A percentile compares a stretch with the other conserved stretches of the same genome.
phyloP scores from a whole-genome alignment of 1,284 basidiomycete species.

The Austroboletus novae-zelandiae region DNA sequence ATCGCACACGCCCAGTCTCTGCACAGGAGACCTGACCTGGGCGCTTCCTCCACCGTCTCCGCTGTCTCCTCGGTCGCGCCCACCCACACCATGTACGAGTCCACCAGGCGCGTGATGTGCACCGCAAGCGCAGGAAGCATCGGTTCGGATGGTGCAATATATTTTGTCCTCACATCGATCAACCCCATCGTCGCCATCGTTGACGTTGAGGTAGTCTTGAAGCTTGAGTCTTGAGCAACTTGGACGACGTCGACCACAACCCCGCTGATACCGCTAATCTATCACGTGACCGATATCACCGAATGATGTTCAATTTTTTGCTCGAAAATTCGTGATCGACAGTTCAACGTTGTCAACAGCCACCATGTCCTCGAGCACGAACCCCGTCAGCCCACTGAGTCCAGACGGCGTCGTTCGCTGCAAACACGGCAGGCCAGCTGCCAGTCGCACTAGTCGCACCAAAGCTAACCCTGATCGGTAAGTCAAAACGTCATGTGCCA shows the following conservation, averaged over 20 bases:
- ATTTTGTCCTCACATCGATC: conserved; percentile 43
- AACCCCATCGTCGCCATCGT: conserved; percentile 5
- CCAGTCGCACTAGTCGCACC: conserved; percentile 27
- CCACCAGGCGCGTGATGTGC: conserved; percentile 66
- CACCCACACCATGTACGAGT: conserved; percentile 83
- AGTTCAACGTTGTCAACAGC: not conserved
- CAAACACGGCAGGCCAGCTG: conserved; percentile 24
- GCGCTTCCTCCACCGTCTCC: conserved; percentile 49
- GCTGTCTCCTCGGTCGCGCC: conserved; percentile 50
- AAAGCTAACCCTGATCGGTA: conserved; percentile 33
- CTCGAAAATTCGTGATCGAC: not conserved
- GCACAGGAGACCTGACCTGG: conserved; percentile 55
- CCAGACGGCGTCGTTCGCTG: conserved; percentile 33
- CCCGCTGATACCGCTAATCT: not conserved
- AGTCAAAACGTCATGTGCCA: not conserved
- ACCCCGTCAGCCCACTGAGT: conserved; percentile 20
- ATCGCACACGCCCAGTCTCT: conserved; percentile 85
- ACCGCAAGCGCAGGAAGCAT: conserved; percentile 61
- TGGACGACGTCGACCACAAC: not conserved
- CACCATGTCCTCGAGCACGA: conserved; percentile 13
- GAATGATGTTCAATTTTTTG: too few species aligned
- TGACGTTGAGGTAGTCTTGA: not conserved
- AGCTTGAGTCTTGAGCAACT: not conserved
- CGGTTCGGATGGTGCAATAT: conserved; percentile 45
- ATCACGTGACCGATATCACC: conserved; percentile 18